Evolutionary conservation across 192 early-diverging fungal species (phyloP), one percentile per base, ranked within the genome.

Genomic region (Linnemannia schmuckeri): DNA sequence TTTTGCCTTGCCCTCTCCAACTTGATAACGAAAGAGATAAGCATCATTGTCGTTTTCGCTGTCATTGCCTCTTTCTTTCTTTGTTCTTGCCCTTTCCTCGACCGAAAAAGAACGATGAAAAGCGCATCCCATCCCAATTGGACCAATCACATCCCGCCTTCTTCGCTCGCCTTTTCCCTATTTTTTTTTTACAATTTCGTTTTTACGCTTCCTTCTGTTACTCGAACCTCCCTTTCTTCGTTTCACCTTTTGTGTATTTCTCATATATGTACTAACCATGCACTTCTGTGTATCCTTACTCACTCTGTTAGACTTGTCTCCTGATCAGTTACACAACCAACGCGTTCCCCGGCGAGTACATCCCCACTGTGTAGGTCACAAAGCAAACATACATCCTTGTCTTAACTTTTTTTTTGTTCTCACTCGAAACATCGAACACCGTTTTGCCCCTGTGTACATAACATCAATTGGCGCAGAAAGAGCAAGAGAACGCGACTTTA

Each of bases 311-410:
- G 90, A 99, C 98, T 49, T 99, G 98, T 88, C 94, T 98, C 46
- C 90, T 99, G 77, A 99, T 99, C 90, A 94, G 92, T 89, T 99
- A 99, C 92, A 99, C 98, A 18, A 99, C 98, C 80, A 99, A 99
- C 91, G 98, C 98, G 44, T 99, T 99, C 90, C 98, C 98, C 27
- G 98, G 98, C 80, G 98, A 99, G 92, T 99, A 99, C 89, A 98
- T 99, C 88, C 98, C 98, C 71, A 99, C 98, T 74, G 98, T 99
- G 96, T 98, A 96, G 91, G 93, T 79, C n/a, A 52, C 15, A 52
- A 52, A 20, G 3, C 15, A 52, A 52, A 52, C 22, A 76, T 57
- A 18, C 47, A 24, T 41, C 27, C 15, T 77, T 9, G 42, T 38
- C 33, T 30, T 66, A 13, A 9, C 30, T 38, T 46, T 63, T 9